These are phyloP conservation scores for Malania oleifera DNA, from an alignment of 164 flowering plant species.

Conservation along the genomic window DNA sequence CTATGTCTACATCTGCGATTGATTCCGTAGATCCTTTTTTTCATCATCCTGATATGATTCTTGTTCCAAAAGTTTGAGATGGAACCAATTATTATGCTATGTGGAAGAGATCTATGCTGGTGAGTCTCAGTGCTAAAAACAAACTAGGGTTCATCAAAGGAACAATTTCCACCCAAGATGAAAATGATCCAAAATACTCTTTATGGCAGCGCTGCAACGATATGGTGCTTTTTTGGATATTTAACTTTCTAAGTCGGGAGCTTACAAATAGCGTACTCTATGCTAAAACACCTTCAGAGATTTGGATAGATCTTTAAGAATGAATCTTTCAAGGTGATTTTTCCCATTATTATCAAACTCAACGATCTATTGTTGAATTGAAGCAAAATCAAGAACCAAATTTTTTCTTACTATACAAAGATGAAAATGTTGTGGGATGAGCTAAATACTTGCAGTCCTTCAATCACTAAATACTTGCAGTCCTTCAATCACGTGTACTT, in stretches of 20 bases:
- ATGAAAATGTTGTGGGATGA: conserved; percentile 4
- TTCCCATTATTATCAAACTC: too few relatives aligned
- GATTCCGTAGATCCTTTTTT: too few relatives aligned
- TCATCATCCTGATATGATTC: background rate
- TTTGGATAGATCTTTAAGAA: too few relatives aligned
- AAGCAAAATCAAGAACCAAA: background rate
- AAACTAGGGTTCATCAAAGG: background rate
- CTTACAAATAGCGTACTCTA: too few relatives aligned
- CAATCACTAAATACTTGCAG: too few relatives aligned
- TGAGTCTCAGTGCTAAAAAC: background rate
- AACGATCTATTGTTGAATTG: background rate
- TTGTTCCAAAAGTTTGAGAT: background rate
- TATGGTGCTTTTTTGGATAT: too few relatives aligned
- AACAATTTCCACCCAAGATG: background rate
- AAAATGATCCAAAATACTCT: background rate
- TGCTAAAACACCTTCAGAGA: too few relatives aligned
- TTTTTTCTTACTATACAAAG: conserved; percentile 4
- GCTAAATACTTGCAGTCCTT: background rate
- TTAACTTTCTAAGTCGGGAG: too few relatives aligned
- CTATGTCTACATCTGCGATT: too few relatives aligned
- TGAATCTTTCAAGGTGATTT: too few relatives aligned
- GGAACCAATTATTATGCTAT: too few relatives aligned
- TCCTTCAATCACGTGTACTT: background rate
- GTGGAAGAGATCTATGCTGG: too few relatives aligned
- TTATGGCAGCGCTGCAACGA: background rate